These are phyloP conservation scores for Magnusiomyces ingens DNA, from an alignment of 1,139 yeast genomes.

Conservation along the genomic window DNA sequence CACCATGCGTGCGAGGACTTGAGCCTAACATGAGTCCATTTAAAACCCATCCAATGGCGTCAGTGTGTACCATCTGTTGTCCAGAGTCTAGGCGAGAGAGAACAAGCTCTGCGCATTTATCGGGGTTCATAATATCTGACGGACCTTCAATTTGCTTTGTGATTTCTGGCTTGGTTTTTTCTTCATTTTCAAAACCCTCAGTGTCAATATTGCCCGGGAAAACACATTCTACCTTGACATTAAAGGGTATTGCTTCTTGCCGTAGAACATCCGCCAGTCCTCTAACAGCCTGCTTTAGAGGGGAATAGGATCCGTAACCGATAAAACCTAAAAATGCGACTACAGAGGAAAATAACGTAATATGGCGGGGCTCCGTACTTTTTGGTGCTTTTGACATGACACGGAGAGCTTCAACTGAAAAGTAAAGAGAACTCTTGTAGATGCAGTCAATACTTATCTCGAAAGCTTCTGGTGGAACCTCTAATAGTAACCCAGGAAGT, in stretches of 20 bases:
- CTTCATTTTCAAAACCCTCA: constrained; percentile 81
- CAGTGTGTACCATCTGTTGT: constrained; percentile 71
- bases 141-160: constrained; percentile 83
- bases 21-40: constrained; percentile 64
- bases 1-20: constrained; percentile 56
- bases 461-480: constrained; percentile 53
- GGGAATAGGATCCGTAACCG: constrained; percentile 89
- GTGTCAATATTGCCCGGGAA: constrained; percentile 87
- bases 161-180: constrained; percentile 76
- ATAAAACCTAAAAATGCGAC: constrained; percentile 81
- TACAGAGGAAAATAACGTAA: constrained; percentile 74
- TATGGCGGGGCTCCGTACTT: constrained; percentile 39
- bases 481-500: constrained; percentile 69
- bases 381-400: constrained; percentile 33
- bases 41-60: constrained; percentile 76
- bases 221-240: constrained; percentile 48
- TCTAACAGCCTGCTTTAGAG: constrained; percentile 76
- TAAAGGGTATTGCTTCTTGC: constrained; percentile 69
- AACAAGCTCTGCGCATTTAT: constrained; percentile 57
- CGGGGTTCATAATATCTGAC: constrained; percentile 61
- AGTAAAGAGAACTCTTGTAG: constrained; percentile 65
- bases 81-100: constrained; percentile 56
- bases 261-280: constrained; percentile 69
- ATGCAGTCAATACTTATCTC: constrained; percentile 57
- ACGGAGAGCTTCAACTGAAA: constrained; percentile 53